Percentiles rank a stretch among this genome's conserved stretches.
phyloP scores from a whole-genome alignment of 768 basidiomycete genomes.

The Kwoniella botswanensis region DNA sequence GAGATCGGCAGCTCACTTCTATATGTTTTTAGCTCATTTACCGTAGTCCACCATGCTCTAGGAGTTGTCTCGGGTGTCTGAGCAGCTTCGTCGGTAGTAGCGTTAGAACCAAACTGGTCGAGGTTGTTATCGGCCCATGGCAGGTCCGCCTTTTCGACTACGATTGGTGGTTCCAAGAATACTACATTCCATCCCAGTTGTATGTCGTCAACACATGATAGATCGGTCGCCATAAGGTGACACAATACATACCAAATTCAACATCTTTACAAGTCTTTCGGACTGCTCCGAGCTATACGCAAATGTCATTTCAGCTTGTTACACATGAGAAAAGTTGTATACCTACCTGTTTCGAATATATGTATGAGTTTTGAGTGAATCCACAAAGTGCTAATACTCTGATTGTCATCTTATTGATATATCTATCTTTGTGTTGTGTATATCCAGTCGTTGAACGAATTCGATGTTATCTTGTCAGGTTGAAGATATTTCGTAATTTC shows the following conservation, averaged over 20 bases:
- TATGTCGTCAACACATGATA: too few species aligned
- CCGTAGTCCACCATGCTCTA: conserved; percentile 54
- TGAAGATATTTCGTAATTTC: neutral
- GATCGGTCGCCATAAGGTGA: neutral
- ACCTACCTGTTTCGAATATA: conserved; percentile 51
- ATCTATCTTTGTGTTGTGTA: neutral
- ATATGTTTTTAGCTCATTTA: conserved; percentile 45
- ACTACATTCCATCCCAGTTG: conserved; percentile 25
- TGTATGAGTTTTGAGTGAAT: conserved; percentile 55
- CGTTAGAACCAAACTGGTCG: conserved; percentile 50
- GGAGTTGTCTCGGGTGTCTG: conserved; percentile 56
- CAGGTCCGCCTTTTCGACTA: conserved; percentile 56
- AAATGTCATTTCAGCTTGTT: neutral
- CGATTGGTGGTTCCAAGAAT: conserved; percentile 54
- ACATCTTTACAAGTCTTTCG: conserved; percentile 56
- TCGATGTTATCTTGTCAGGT: too few species aligned
- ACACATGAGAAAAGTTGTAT: neutral
- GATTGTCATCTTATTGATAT: conserved; percentile 9
- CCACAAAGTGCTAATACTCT: conserved; percentile 54
- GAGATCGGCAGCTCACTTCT: conserved; percentile 32
- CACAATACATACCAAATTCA: conserved; percentile 46
- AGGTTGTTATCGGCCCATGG: conserved; percentile 48
- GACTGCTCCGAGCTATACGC: conserved; percentile 48
- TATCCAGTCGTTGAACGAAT: neutral
- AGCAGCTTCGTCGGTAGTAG: conserved; percentile 46